Conservation (phyloP, 306 rosid genomes). For the Styphnolobium japonicum region DNA sequence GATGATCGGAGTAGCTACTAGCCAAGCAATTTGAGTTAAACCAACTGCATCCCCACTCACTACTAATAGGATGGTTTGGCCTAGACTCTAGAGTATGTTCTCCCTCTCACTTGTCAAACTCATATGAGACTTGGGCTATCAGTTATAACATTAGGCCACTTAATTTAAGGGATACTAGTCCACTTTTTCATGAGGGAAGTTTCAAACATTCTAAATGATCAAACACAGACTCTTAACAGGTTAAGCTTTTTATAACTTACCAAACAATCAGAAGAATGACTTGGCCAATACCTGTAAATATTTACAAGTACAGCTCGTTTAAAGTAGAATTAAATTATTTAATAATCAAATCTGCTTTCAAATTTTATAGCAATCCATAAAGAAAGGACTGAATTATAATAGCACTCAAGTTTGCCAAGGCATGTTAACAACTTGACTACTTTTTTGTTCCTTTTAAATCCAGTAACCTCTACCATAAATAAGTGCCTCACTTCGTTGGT, state of each 20-base stretch:
- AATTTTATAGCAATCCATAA: neutral
- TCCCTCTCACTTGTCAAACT: neutral
- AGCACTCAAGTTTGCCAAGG: neutral
- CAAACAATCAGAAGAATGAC: neutral
- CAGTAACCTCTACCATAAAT: slow-evolving; percentile 11
- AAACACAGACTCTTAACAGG: too few relatives aligned
- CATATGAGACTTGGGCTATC: neutral
- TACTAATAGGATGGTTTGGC: neutral
- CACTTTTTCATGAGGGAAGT: neutral
- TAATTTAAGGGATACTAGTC: neutral
- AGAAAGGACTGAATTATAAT: neutral
- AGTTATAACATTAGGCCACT: neutral
- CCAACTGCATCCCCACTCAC: neutral
- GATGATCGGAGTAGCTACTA: too few relatives aligned
- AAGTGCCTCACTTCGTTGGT: neutral
- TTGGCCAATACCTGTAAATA: neutral
- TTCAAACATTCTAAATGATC: neutral
- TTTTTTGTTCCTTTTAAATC: neutral
- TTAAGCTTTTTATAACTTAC: neutral
- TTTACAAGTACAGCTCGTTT: neutral
- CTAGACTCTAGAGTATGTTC: neutral
- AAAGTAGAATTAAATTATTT: neutral
- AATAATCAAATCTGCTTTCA: neutral
- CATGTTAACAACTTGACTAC: neutral
- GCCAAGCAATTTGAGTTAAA: neutral